Percentiles rank a stretch among this genome's conserved stretches.
phyloP scores from a whole-genome alignment of 257 asterid species.

The Asclepias syriaca region DNA sequence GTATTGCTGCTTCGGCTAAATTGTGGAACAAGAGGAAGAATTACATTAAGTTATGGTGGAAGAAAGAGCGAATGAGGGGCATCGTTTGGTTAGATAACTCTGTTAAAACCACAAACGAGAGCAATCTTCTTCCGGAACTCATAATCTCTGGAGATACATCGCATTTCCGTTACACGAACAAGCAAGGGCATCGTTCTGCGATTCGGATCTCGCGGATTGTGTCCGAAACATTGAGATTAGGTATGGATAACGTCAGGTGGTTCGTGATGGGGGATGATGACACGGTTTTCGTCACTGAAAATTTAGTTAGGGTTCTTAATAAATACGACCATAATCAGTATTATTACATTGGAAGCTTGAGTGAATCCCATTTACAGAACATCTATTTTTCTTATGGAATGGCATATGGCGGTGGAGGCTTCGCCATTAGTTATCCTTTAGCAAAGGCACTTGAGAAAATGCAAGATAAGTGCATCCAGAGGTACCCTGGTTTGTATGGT shows the following conservation, averaged over 20 bases:
- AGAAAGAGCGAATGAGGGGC: slow-evolving; percentile 51
- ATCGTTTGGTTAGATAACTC: slow-evolving; percentile 64
- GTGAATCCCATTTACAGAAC: slow-evolving; percentile 91
- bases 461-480: slow-evolving; percentile 80
- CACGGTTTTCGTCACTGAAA: slow-evolving; percentile 71
- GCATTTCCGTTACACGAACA: slow-evolving; percentile 47
- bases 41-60: slow-evolving; percentile 79
- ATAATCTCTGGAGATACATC: slow-evolving; percentile 63
- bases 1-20: slow-evolving; percentile 81
- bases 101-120: slow-evolving; percentile 33
- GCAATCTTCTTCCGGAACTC: slow-evolving; percentile 39
- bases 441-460: slow-evolving; percentile 69
- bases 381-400: slow-evolving; percentile 64
- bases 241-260: slow-evolving; percentile 62
- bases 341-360: slow-evolving; percentile 76
- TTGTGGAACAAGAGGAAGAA: slow-evolving; percentile 66
- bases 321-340: slow-evolving; percentile 79
- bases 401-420: slow-evolving; percentile 95
- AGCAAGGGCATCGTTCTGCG: slow-evolving; percentile 73
- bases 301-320: slow-evolving; percentile 65
- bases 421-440: slow-evolving; percentile 82
- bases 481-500: slow-evolving; percentile 78
- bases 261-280: slow-evolving; percentile 95
- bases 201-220: slow-evolving; percentile 74
- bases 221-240: slow-evolving; percentile 63